A percentile compares a stretch with the other conserved stretches of the same genome.
Evolutionary conservation across 208 protist genomes (phyloP).

Genomic region (Balamuthia mandrillaris): DNA sequence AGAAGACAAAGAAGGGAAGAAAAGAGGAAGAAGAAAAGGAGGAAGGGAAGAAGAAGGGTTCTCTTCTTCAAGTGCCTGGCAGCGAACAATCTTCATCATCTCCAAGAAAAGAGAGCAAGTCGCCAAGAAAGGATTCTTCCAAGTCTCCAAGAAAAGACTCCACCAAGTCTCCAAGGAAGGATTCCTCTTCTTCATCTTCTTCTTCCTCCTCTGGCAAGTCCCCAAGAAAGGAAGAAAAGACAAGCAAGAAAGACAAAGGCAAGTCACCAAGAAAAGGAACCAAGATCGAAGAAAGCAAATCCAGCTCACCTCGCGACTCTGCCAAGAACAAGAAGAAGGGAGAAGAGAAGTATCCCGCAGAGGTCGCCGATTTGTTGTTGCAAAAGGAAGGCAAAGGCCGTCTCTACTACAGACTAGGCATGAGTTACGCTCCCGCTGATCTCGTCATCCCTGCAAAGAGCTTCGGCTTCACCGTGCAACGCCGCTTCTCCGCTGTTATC

Average conservation of each 20-base stretch:
- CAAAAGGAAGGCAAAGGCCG: conserved; percentile 37
- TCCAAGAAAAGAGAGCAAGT: no score
- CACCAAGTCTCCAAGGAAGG: no score
- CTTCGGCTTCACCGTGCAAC: not conserved
- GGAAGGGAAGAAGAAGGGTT: no score
- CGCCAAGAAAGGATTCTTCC: no score
- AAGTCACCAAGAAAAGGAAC: not conserved
- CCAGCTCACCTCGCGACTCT: not conserved
- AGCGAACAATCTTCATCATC: no score
- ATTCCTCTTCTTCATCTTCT: no score
- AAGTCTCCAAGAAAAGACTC: no score
- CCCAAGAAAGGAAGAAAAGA: not conserved
- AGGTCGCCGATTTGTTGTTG: conserved; percentile 21
- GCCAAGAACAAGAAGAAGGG: not conserved
- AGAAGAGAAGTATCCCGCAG: no score
- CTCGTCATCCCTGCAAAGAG: not conserved
- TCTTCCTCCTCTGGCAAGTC: not conserved
- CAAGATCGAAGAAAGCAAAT: not conserved
- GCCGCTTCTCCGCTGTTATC: not conserved
- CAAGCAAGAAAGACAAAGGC: not conserved
- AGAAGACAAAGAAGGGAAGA: no score
- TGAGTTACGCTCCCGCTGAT: not conserved
- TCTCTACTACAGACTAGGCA: conserved; percentile 34
- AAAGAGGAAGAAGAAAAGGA: no score
- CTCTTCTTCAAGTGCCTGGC: no score